These are phyloP conservation scores for Lathyrus oleraceus DNA, from an alignment of 306 rosid genomes.

Conservation along the genomic window DNA sequence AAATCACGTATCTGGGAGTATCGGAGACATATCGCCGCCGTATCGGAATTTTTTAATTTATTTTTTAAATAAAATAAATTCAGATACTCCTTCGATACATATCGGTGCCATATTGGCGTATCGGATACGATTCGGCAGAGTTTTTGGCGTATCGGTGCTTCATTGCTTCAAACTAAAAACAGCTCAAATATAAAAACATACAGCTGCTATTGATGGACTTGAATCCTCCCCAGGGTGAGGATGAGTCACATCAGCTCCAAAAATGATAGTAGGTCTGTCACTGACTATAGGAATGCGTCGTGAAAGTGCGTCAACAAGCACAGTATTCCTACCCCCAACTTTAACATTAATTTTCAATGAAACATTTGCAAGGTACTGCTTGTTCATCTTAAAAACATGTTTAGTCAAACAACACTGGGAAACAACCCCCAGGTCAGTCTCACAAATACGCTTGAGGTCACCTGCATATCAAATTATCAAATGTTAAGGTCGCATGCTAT, in stretches of 20 bases:
- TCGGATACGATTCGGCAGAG: too few species aligned
- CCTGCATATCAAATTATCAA: slow-evolving; percentile 49
- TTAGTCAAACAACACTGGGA: slow-evolving; percentile 94
- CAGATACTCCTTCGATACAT: too few species aligned
- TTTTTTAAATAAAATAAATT: too few species aligned
- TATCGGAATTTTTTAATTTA: too few species aligned
- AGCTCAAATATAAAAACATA: slow-evolving; percentile 38
- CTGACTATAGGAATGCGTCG: slow-evolving; percentile 86
- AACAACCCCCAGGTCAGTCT: slow-evolving; percentile 93
- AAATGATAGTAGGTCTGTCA: slow-evolving; percentile 88
- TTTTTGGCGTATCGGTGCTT: too few species aligned
- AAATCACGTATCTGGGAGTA: too few species aligned
- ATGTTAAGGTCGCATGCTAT: not conserved
- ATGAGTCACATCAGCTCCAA: slow-evolving; percentile 99
- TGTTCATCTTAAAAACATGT: slow-evolving; percentile 79
- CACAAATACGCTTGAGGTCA: slow-evolving; percentile 88
- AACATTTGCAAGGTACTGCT: slow-evolving; percentile 93
- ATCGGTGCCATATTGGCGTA: too few species aligned
- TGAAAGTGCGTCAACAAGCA: slow-evolving; percentile 86
- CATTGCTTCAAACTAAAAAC: not conserved
- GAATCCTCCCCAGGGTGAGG: slow-evolving; percentile 99
- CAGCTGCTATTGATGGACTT: slow-evolving; percentile 97
- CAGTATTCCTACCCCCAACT: slow-evolving; percentile 96
- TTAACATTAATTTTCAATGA: slow-evolving; percentile 90
- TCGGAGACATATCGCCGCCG: too few species aligned